Percentiles rank a stretch among this genome's conserved stretches.
Conservation (phyloP, 306 rosid genomes). For the Quercus rubra region DNA sequence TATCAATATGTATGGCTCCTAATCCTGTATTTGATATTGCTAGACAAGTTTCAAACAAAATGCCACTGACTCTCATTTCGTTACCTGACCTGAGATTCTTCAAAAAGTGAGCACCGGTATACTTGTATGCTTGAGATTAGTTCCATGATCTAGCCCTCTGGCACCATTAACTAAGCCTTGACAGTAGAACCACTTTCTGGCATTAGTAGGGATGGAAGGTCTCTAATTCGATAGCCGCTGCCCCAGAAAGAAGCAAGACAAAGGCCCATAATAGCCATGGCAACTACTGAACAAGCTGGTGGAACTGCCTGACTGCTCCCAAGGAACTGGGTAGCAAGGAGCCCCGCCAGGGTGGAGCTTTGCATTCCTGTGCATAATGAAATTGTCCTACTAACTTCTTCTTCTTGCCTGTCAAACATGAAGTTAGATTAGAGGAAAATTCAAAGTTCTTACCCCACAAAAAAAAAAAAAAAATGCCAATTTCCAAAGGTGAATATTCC, state of each 20-base stretch:
- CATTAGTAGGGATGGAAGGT: conserved; percentile 42
- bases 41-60: background rate
- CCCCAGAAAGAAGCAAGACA: conserved; percentile 97
- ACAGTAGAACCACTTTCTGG: conserved; percentile 42
- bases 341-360: conserved; percentile 96
- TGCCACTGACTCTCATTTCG: background rate
- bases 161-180: conserved; percentile 15
- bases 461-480: background rate
- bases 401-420: conserved; percentile 63
- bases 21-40: background rate
- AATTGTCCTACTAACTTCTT: conserved; percentile 68
- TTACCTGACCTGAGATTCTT: background rate
- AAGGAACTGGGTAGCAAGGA: conserved; percentile 91
- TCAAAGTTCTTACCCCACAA: background rate
- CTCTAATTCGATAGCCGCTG: conserved; percentile 59
- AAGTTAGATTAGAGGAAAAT: conserved; percentile 7
- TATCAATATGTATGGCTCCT: background rate
- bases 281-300: conserved; percentile 90
- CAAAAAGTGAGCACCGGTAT: background rate
- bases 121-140: conserved; percentile 1
- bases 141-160: background rate
- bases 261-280: conserved; percentile 96
- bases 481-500: background rate
- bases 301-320: conserved; percentile 96
- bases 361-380: conserved; percentile 98